phyloP scores from a whole-genome alignment of 1,284 basidiomycete species.

The Moesziomyces globuligerus region DNA sequence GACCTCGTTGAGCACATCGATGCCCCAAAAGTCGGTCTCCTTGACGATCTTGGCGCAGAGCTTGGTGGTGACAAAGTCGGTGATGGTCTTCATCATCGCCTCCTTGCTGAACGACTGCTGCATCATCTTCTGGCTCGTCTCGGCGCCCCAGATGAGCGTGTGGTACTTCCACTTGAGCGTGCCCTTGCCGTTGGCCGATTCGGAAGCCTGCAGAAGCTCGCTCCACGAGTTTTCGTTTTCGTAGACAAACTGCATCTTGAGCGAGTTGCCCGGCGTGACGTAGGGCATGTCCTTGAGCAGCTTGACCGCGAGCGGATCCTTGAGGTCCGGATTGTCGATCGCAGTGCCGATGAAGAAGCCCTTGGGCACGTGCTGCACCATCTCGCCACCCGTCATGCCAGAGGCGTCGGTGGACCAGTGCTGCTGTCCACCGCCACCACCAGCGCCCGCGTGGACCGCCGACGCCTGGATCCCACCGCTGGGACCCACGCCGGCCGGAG shows the following conservation, averaged over 20 bases:
- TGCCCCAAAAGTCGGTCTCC: constrained; percentile 43
- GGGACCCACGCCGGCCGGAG: too few species aligned
- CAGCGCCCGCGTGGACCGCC: too few species aligned
- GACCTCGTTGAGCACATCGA: constrained; percentile 49
- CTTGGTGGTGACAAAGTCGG: constrained; percentile 38
- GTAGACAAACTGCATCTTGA: constrained; percentile 37
- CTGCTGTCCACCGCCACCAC: constrained; percentile 13
- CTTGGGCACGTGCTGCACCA: constrained; percentile 14
- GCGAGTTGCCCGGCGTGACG: constrained; percentile 27
- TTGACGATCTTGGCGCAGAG: constrained; percentile 48
- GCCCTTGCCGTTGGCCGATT: constrained; percentile 9
- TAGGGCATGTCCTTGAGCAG: constrained; percentile 28
- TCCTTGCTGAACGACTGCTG: constrained; percentile 36
- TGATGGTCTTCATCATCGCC: constrained; percentile 47
- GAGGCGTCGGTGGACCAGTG: constrained; percentile 40
- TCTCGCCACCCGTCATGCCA: constrained; percentile 32
- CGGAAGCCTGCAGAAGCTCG: constrained; percentile 24
- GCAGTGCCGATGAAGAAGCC: constrained; percentile 39
- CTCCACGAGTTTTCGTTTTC: constrained; percentile 33
- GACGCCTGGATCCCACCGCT: too few species aligned
- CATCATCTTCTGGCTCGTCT: constrained; percentile 35
- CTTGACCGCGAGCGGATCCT: constrained; percentile 14
- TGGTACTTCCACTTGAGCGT: constrained; percentile 33
- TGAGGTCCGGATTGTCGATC: constrained; percentile 35
- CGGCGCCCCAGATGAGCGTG: constrained; percentile 41